Evolutionary conservation across 1,139 yeast species (phyloP), one percentile per base, ranked within the genome.

Genomic region (Sugiyamaella grinbergsii): DNA sequence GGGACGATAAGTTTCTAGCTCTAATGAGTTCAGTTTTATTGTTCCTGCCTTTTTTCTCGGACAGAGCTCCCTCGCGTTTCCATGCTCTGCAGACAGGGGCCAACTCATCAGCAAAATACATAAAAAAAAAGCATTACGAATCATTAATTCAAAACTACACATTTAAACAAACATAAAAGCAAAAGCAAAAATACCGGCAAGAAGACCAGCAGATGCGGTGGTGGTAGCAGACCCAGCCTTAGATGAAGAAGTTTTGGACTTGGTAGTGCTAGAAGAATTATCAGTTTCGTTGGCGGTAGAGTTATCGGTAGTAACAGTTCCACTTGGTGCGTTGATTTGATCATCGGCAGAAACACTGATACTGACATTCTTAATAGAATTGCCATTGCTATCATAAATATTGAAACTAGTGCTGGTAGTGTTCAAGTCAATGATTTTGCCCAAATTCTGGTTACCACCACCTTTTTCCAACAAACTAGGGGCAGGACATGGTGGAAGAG

Each of bases 321-420:
- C 66, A 33, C 53, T 41, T n/a, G 63, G 64, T 5, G 54, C 38
- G 54, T 61, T 63, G 54, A 62, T 56, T 49, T 60, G 54, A 47
- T 62, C 56, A 38, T 62, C 55, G 32, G 57, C 34, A 23, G 58
- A 57, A 22, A 67, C 54, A 13, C 52, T 51, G 42, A 68, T 56
- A 22, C 52, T 46, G 15, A 88, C 80, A 36, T 81, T 80, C 32
- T 69, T 63, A 47, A 88, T 77, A 47, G 66, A 66, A 23, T 80
- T 76, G 49, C 81, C 82, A 31, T 73, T 73, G 36, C 72, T 66
- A 58, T 85, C 85, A 56, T 72, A 68, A 43, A 81, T 70, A 7
- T 72, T 65, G 62, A 72, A 77, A 40, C 72, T 71, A 16, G 81
- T 67, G 26, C 71, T 67, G 49, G 70, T 71, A 6, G 68, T 62